Conservation (phyloP, 768 basidiomycete species). For the Calocybe indica region DNA sequence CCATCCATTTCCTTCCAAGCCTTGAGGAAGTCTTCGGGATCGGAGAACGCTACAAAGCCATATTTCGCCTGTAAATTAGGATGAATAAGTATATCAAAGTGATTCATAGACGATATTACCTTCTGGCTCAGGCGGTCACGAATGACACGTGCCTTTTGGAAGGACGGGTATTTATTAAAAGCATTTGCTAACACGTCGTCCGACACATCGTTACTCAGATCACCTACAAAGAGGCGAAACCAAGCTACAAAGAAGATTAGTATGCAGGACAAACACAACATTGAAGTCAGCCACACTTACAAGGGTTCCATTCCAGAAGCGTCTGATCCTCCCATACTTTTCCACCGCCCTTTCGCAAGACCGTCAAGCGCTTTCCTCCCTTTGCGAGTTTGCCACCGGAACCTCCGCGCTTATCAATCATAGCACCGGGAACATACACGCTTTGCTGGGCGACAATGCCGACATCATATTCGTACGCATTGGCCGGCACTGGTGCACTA, state of each 20-base stretch:
- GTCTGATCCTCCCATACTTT: slow-evolving; percentile 99
- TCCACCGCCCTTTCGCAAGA: slow-evolving; percentile 91
- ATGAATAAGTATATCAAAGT: slow-evolving; percentile 3
- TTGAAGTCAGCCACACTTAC: slow-evolving; percentile 44
- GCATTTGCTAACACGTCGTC: slow-evolving; percentile 92
- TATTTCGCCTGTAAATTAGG: slow-evolving; percentile 70
- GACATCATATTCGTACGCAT: slow-evolving; percentile 90
- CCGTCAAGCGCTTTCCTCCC: slow-evolving; percentile 89
- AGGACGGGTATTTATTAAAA: slow-evolving; percentile 90
- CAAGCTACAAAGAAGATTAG: slow-evolving; percentile 52
- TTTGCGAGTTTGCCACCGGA: slow-evolving; percentile 83
- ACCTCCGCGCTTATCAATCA: slow-evolving; percentile 83
- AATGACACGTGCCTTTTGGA: slow-evolving; percentile 93
- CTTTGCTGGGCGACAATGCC: slow-evolving; percentile 88
- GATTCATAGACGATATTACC: slow-evolving; percentile 31
- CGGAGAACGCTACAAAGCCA: slow-evolving; percentile 96
- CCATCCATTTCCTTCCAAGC: slow-evolving; percentile 99
- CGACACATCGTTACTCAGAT: slow-evolving; percentile 96
- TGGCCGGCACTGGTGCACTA: slow-evolving; percentile 76
- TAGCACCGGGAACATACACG: slow-evolving; percentile 88
- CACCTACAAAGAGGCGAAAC: slow-evolving; percentile 97
- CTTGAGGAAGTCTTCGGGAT: slow-evolving; percentile 96
- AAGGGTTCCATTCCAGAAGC: slow-evolving; percentile 94
- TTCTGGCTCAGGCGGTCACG: slow-evolving; percentile 92
- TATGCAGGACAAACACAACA: neutral